Conservation (phyloP, 805 yeast genomes). For the Zygoascus ofunaensis region DNA sequence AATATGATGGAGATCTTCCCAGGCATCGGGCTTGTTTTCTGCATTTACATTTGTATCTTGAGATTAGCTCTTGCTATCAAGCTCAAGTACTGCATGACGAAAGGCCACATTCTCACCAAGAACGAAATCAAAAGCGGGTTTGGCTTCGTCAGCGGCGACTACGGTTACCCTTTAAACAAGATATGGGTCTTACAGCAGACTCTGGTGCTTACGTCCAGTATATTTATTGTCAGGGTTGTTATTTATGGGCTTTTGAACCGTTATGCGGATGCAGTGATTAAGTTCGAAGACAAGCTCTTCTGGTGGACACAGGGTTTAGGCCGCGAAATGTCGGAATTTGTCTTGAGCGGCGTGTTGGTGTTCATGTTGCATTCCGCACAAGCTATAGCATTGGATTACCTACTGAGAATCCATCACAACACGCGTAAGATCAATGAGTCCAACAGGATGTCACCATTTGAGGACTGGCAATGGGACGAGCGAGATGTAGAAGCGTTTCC, state of each 20-base stretch:
- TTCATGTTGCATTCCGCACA: background rate
- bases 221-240: conserved; percentile 4
- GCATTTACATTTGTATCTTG: conserved; percentile 3
- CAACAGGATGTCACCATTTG: background rate
- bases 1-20: conserved; percentile 9
- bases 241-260: background rate
- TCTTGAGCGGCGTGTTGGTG: background rate
- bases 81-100: background rate
- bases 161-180: conserved; percentile 9
- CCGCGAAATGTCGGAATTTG: background rate
- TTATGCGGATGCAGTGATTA: conserved; percentile 1
- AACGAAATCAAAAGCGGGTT: conserved; percentile 4
- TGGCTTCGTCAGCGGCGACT: conserved; percentile 13
- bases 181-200: conserved; percentile 9
- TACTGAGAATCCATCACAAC: background rate
- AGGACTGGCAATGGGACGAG: background rate
- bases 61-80: conserved; percentile 2
- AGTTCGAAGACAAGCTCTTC: conserved; percentile 3
- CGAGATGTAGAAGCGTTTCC: background rate
- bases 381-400: background rate
- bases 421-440: background rate
- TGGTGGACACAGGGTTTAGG: conserved; percentile 1
- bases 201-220: background rate
- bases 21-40: conserved; percentile 5
- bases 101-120: background rate